These are phyloP conservation scores for Coriolopsis trogii DNA, from an alignment of 1,284 basidiomycete genomes.

Conservation along the genomic window DNA sequence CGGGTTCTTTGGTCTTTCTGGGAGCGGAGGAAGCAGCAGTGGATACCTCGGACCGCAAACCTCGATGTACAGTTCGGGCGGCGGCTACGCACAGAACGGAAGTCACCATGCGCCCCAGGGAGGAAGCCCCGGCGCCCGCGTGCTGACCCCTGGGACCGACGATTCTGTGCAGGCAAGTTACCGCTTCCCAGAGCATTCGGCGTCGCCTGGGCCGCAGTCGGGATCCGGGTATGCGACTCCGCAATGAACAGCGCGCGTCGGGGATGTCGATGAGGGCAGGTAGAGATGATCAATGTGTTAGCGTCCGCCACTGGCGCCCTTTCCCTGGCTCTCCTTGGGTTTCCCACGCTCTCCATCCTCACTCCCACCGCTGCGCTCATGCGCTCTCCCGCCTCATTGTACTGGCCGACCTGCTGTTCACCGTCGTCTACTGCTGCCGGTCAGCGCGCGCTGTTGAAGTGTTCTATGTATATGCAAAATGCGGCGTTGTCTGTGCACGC, in stretches of 20 bases:
- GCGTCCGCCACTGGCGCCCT: slow-evolving; percentile 2
- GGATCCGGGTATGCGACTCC: slow-evolving; percentile 40
- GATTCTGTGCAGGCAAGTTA: slow-evolving; percentile 29
- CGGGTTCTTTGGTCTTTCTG: slow-evolving; percentile 29
- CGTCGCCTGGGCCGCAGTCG: slow-evolving; percentile 34
- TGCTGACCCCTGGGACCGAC: slow-evolving; percentile 29
- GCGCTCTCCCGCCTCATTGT: background rate
- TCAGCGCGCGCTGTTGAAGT: no score
- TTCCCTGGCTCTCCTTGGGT: background rate
- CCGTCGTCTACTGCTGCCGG: no score
- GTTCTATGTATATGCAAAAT: slow-evolving; percentile 11
- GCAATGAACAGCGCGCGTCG: slow-evolving; percentile 14
- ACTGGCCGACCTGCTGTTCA: background rate
- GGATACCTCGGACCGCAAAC: slow-evolving; percentile 27
- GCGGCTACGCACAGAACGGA: slow-evolving; percentile 26
- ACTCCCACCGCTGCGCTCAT: slow-evolving; percentile 1
- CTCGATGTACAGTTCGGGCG: slow-evolving; percentile 23
- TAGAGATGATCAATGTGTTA: slow-evolving; percentile 17
- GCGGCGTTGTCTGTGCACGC: background rate
- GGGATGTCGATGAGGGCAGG: background rate
- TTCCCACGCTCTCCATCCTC: slow-evolving; percentile 4
- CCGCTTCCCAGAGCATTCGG: slow-evolving; percentile 34
- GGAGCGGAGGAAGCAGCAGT: slow-evolving; percentile 24
- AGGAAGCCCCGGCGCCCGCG: slow-evolving; percentile 27
- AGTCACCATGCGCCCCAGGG: slow-evolving; percentile 25